Evolutionary conservation across 78 protist genomes (phyloP).

Genomic region (Acrasis kona): DNA sequence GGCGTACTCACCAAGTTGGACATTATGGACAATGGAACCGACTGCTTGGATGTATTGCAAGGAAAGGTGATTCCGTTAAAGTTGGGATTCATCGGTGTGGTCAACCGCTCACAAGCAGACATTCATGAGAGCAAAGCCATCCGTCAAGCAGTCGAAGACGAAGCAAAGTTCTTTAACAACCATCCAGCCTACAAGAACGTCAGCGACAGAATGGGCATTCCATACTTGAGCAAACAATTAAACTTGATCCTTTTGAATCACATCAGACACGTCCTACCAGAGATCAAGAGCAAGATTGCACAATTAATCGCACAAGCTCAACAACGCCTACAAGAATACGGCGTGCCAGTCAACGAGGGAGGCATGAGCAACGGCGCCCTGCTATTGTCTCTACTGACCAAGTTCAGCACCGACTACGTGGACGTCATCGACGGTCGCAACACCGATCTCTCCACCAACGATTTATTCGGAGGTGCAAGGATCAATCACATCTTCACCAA

Average conservation of each 20-base stretch:
- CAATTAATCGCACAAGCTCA: constrained; percentile 39
- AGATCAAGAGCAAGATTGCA: constrained; percentile 19
- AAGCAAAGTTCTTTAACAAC: constrained; percentile 59
- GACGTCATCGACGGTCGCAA: constrained; percentile 65
- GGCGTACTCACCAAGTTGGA: constrained; percentile 93
- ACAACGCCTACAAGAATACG: constrained; percentile 24
- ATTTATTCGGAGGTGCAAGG: constrained; percentile 84
- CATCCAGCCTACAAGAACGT: constrained; percentile 68
- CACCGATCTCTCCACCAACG: neutral
- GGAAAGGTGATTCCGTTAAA: constrained; percentile 59
- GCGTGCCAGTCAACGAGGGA: constrained; percentile 47
- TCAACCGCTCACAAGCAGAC: constrained; percentile 78
- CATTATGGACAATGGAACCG: constrained; percentile 92
- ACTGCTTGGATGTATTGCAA: constrained; percentile 76
- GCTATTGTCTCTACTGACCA: constrained; percentile 57
- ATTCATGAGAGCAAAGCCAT: constrained; percentile 58
- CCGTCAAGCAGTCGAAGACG: constrained; percentile 52
- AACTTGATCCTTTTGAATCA: constrained; percentile 58
- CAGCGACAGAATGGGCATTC: constrained; percentile 54
- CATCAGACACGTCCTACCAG: constrained; percentile 66
- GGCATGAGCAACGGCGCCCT: constrained; percentile 36
- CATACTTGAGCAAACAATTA: constrained; percentile 41
- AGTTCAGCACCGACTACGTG: constrained; percentile 30
- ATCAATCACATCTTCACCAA: constrained; percentile 76
- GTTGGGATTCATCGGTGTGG: constrained; percentile 79